These are phyloP conservation scores for Patellifolia procumbens DNA, from an alignment of 179 eudicot genomes.

Conservation along the genomic window DNA sequence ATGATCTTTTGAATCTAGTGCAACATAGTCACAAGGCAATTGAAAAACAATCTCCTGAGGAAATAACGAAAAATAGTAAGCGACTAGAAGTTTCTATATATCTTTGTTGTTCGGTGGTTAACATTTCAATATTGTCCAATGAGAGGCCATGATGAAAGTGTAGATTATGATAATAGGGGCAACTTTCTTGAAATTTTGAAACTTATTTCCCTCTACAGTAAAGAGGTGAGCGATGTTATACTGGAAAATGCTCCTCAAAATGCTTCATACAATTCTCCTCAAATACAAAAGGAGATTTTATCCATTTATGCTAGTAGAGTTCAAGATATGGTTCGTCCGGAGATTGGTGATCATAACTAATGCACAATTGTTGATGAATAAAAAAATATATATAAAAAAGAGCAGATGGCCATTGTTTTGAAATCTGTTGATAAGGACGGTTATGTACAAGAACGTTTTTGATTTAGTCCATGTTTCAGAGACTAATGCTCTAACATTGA, in stretches of 20 bases:
- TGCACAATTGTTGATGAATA: background rate
- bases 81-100: background rate
- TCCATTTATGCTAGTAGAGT: no score
- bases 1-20: background rate
- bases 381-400: background rate
- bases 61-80: background rate
- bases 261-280: background rate
- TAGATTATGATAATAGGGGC: background rate
- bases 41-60: background rate
- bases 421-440: slow-evolving; percentile 21
- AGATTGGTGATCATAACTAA: slow-evolving; percentile 2
- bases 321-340: background rate
- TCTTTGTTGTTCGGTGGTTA: background rate
- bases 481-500: slow-evolving; percentile 11
- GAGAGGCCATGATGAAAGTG: no score
- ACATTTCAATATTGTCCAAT: no score
- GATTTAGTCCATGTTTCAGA: slow-evolving; percentile 10
- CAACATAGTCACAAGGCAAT: background rate
- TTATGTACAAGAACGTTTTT: slow-evolving; percentile 3
- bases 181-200: background rate
- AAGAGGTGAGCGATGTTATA: background rate
- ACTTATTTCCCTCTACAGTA: background rate
- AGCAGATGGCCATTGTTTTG: no score
- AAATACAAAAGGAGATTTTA: no score
- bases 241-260: background rate